Evolutionary conservation across 441 rosid species (phyloP).

Genomic region (Iberis amara): DNA sequence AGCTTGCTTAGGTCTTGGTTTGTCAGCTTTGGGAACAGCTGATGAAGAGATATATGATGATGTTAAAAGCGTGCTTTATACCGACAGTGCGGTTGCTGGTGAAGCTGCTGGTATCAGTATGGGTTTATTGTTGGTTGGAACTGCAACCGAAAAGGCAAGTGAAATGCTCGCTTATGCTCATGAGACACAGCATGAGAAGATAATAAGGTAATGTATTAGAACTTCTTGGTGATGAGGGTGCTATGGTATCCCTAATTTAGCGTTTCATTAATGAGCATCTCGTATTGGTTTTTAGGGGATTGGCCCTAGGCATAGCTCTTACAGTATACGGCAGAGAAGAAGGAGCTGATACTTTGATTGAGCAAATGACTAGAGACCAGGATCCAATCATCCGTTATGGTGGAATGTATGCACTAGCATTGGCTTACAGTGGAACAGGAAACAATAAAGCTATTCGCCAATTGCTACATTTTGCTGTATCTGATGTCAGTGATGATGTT

Average conservation of each 20-base stretch:
- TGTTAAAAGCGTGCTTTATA: conserved; percentile 61
- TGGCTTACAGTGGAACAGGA: conserved; percentile 89
- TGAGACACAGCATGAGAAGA: conserved; percentile 90
- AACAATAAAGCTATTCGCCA: conserved; percentile 94
- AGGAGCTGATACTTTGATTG: conserved; percentile 86
- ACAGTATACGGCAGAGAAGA: conserved; percentile 94
- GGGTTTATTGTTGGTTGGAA: conserved; percentile 91
- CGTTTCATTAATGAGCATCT: background rate
- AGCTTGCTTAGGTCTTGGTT: conserved; percentile 92
- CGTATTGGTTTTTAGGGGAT: conserved; percentile 43
- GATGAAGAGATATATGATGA: conserved; percentile 84
- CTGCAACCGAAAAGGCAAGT: conserved; percentile 82
- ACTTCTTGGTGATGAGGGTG: background rate
- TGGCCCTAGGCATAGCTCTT: conserved; percentile 88
- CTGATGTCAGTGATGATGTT: conserved; percentile 94
- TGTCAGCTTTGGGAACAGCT: conserved; percentile 92
- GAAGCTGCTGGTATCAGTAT: conserved; percentile 95
- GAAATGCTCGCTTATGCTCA: conserved; percentile 95
- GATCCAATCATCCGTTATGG: conserved; percentile 93
- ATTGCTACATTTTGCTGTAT: conserved; percentile 85
- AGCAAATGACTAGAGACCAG: conserved; percentile 95
- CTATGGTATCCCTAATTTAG: background rate
- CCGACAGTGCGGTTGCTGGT: conserved; percentile 90
- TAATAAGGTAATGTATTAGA: conserved; percentile 50
- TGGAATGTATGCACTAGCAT: conserved; percentile 90